Base-by-base conservation (phyloP, 352 stramenopile genomes). In the Pythium aquatile region DNA sequence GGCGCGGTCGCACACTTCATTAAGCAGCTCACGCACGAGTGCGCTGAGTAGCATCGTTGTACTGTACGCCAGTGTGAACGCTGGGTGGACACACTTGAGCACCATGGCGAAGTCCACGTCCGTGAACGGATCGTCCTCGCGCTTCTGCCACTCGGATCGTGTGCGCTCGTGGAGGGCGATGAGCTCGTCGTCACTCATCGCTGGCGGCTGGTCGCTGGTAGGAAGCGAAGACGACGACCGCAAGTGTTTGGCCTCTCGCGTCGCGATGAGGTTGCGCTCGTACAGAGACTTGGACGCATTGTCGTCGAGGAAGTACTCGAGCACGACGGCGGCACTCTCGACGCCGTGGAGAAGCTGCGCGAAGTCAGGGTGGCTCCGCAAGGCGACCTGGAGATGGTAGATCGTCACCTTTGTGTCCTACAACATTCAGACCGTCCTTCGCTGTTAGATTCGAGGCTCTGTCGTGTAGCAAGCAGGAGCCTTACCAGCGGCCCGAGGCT, bases 91-190 rank as follows among this genome's bases (percentile, higher is more conserved):
- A 57, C 76, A 83, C 69, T 85, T 85, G 63, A 87, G 75, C 55
- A 85, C 75, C 53, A 64, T 81, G 11, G 76, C 75, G 17, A 87
- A 87, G 57, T 87, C 79, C 47, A 83, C 75, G 8, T 87, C 79
- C 13, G 66, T 69, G 67, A 87, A 87, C 63, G 79, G 79, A 28
- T 84, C 79, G 52, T 85, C 76, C 39, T 79, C 76, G 35, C 76
- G 76, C 65, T 81, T 79, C 60, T 83, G 73, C 76, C 79, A 87
- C 68, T 85, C 76, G 61, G 69, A 68, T 11, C 77, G 75, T 40
- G 73, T 84, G 46, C 73, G 70, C 58, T 75, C 76, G 54, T 87
- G 76, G 24, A 70, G 60, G 13, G 58, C 67, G 26, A 85, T 77
- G 35, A 83, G 42, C 59, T 80, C 66, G 11, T 81, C 68, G 20